Base-by-base conservation (phyloP, 371 early-diverging fungal genomes). In the Mucor indicus region DNA sequence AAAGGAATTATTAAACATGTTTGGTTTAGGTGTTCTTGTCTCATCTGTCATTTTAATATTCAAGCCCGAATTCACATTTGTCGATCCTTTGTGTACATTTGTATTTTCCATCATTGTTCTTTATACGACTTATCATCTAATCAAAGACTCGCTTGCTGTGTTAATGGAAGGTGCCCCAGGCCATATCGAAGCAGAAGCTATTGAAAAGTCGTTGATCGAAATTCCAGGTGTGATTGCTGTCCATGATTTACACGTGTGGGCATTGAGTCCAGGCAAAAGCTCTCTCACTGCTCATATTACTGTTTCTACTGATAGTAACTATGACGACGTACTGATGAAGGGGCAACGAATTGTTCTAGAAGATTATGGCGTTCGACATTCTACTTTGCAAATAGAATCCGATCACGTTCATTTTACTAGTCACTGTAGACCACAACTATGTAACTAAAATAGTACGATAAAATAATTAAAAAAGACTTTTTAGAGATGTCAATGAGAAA, bases 51-150 rank as follows among this genome's bases (percentile, higher is more conserved):
- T 90, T 30, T 82, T 91, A n/a, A 79, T 79, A 32, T 71, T 87
- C 49, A 77, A 81, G 40, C 91, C 91, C 5, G 55, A 58, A 12
- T 56, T 62, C 36, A 81, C 85, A 12, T 77, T 85, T 53, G 84
- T 90, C 24, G 93, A 95, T 60, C 89, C 92, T 4, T 50, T 90
- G n/a, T 92, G 92, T 70, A 93, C 93, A 6, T 83, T 93, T 53
- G 27, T 89, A 17, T 95, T 93, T 63, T 86, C 90, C 1, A 57
- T 86, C 23, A 58, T 93, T 33, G 93, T 92, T 13, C 60, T 95
- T 12, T 67, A 64, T 30, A 88, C 92, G 9, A 93, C 93, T 1
- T 71, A 78, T 17, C 60, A 69, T 17, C 62, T 86, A 21, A 75
- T 86, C 39, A 60, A 62, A 33, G 80, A 89, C 46, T 84, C 79